phyloP scores from a whole-genome alignment of 192 early-diverging fungal genomes.

The Jimgerdemannia flammicorona region DNA sequence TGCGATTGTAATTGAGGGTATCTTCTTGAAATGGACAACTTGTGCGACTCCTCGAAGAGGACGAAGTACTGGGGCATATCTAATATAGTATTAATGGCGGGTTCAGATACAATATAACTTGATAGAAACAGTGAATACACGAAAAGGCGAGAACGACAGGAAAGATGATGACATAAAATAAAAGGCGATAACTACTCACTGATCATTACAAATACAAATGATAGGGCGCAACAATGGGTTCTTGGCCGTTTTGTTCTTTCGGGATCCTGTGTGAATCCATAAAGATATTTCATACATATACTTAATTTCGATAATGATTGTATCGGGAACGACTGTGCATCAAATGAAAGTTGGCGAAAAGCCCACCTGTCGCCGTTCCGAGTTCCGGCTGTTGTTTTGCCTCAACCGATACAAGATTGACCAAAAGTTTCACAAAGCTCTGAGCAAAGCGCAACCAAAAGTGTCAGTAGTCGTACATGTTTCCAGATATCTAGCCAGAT shows the following conservation, averaged over 20 bases:
- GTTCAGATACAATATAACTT: neutral
- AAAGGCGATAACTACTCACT: constrained; percentile 38
- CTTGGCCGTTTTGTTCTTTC: constrained; percentile 15
- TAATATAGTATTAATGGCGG: constrained; percentile 12
- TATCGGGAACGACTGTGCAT: neutral
- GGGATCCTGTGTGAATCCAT: constrained; percentile 8
- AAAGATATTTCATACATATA: neutral
- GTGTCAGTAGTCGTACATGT: too few species aligned
- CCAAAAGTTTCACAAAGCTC: constrained; percentile 81
- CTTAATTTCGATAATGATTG: too few species aligned
- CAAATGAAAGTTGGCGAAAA: neutral
- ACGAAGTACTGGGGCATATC: constrained; percentile 85
- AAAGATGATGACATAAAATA: neutral
- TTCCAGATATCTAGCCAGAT: too few species aligned
- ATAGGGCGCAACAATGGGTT: constrained; percentile 80
- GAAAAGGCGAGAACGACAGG: neutral
- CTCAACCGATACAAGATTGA: constrained; percentile 54
- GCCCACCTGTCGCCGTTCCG: neutral
- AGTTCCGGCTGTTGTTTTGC: constrained; percentile 5
- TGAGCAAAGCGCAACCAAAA: constrained; percentile 16
- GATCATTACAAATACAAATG: constrained; percentile 99
- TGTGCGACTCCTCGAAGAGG: constrained; percentile 79
- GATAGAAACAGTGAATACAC: neutral
- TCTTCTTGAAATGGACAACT: constrained; percentile 64
- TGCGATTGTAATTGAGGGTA: constrained; percentile 60